A percentile compares a stretch with the other conserved stretches of the same genome.
Conservation (phyloP, 2,329 filamentous ascomycete genomes). For the Phoma sp. region DNA sequence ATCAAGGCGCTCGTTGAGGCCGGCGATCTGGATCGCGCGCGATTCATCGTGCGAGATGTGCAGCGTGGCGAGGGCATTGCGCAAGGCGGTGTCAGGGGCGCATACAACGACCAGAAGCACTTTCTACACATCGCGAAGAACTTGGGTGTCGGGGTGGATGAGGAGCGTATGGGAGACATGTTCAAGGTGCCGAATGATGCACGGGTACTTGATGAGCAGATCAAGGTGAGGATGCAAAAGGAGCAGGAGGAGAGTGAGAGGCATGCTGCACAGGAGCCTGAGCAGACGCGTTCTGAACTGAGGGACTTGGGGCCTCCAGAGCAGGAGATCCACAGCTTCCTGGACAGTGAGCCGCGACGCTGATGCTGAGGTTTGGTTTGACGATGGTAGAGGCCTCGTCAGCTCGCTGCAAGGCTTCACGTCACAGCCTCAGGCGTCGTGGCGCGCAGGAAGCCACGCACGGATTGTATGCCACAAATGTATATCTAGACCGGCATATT, state of each 20-base stretch:
- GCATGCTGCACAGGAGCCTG: not conserved
- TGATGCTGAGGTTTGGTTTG: constrained; percentile 1
- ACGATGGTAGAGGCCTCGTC: constrained; percentile 2
- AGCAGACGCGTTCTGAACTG: not conserved
- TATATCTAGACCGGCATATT: not conserved
- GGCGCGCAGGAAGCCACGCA: constrained; percentile 1
- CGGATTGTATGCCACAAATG: constrained; percentile 1
- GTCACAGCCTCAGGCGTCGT: constrained; percentile 6
- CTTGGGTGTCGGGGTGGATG: constrained; percentile 21
- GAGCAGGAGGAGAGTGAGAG: constrained; percentile 7
- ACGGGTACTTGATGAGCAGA: constrained; percentile 7
- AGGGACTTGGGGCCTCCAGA: constrained; percentile 3
- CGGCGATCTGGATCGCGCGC: constrained; percentile 45
- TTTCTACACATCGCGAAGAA: constrained; percentile 27
- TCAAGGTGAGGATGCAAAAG: constrained; percentile 1
- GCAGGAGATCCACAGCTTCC: constrained; percentile 26
- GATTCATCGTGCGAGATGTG: constrained; percentile 49
- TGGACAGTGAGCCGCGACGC: constrained; percentile 21
- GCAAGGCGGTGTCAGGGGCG: constrained; percentile 28
- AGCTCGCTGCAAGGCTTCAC: not conserved
- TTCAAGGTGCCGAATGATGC: constrained; percentile 7
- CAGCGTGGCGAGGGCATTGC: constrained; percentile 42
- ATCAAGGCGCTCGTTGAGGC: constrained; percentile 49
- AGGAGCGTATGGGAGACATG: constrained; percentile 21
- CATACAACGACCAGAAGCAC: constrained; percentile 9